phyloP scores from a whole-genome alignment of 1,139 yeast genomes.

The Arxiozyma telluris region DNA sequence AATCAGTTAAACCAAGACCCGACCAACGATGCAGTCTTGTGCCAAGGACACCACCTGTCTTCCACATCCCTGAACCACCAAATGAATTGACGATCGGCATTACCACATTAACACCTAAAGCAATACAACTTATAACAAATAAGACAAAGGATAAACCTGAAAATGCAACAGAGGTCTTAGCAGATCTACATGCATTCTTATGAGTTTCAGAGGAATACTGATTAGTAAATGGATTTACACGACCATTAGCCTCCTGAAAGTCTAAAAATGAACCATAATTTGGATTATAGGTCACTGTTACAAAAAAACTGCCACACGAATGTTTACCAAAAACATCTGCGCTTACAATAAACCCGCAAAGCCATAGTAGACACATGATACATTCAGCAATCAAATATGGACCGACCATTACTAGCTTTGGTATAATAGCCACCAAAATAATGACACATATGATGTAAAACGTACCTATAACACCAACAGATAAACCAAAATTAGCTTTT shows the following conservation, averaged over 20 bases:
- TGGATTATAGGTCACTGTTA: slow-evolving; percentile 10
- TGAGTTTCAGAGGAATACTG: slow-evolving; percentile 12
- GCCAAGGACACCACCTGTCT: slow-evolving; percentile 13
- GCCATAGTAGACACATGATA: slow-evolving; percentile 19
- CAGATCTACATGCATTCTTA: slow-evolving; percentile 22
- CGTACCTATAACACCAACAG: slow-evolving; percentile 20
- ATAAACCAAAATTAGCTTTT: slow-evolving; percentile 21
- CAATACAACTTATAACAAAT: slow-evolving; percentile 18
- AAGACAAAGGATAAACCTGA: slow-evolving; percentile 28
- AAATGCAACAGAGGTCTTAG: slow-evolving; percentile 32
- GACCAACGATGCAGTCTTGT: slow-evolving; percentile 12
- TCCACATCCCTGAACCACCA: slow-evolving; percentile 17
- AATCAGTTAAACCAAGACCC: slow-evolving; percentile 11
- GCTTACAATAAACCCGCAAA: slow-evolving; percentile 22
- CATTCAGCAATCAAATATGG: slow-evolving; percentile 15
- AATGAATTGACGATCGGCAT: slow-evolving; percentile 20
- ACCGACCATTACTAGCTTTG: slow-evolving; percentile 16
- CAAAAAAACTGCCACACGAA: slow-evolving; percentile 12
- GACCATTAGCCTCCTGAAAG: slow-evolving; percentile 10
- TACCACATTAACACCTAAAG: slow-evolving; percentile 26
- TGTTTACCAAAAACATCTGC: slow-evolving; percentile 21
- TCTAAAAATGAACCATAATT: slow-evolving; percentile 12
- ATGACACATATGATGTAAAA: slow-evolving; percentile 15
- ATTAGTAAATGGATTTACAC: slow-evolving; percentile 17
- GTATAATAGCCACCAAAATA: slow-evolving; percentile 9